These are phyloP conservation scores for Yarrowia keelungensis DNA, from an alignment of 805 yeast species.

Conservation along the genomic window DNA sequence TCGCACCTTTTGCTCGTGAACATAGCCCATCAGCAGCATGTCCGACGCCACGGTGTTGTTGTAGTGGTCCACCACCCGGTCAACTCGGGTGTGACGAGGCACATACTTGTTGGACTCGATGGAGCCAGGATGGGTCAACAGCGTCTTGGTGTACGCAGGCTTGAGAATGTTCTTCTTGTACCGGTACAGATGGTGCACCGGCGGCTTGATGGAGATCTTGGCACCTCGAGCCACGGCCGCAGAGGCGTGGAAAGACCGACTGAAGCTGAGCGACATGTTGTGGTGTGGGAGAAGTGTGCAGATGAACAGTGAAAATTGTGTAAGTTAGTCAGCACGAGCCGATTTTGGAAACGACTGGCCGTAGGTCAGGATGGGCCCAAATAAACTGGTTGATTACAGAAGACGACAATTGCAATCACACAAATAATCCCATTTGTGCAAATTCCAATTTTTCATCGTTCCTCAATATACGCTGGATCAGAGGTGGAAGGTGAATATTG, in stretches of 20 bases:
- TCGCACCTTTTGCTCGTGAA: constrained; percentile 63
- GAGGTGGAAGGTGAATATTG: neutral
- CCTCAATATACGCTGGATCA: neutral
- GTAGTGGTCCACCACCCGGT: constrained; percentile 80
- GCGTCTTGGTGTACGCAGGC: constrained; percentile 21
- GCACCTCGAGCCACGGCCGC: constrained; percentile 51
- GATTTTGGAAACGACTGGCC: too few relatives aligned
- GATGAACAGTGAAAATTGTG: constrained; percentile 22
- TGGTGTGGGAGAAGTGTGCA: neutral
- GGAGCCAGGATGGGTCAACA: constrained; percentile 67
- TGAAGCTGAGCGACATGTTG: constrained; percentile 28
- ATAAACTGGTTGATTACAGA: too few relatives aligned
- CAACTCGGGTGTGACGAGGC: constrained; percentile 54
- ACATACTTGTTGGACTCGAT: constrained; percentile 65
- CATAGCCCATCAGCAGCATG: constrained; percentile 75
- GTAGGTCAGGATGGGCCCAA: too few relatives aligned
- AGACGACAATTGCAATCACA: too few relatives aligned
- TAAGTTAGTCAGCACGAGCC: neutral
- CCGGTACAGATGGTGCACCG: constrained; percentile 88
- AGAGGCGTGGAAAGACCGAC: constrained; percentile 42
- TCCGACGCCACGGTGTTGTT: constrained; percentile 76
- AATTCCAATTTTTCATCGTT: neutral
- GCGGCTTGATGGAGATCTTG: constrained; percentile 77
- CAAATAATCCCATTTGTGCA: too few relatives aligned
- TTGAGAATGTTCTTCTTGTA: constrained; percentile 62